Evolutionary conservation across 345 rosid genomes (phyloP), one percentile per base, ranked within the genome.

Genomic region (Punica granatum): DNA sequence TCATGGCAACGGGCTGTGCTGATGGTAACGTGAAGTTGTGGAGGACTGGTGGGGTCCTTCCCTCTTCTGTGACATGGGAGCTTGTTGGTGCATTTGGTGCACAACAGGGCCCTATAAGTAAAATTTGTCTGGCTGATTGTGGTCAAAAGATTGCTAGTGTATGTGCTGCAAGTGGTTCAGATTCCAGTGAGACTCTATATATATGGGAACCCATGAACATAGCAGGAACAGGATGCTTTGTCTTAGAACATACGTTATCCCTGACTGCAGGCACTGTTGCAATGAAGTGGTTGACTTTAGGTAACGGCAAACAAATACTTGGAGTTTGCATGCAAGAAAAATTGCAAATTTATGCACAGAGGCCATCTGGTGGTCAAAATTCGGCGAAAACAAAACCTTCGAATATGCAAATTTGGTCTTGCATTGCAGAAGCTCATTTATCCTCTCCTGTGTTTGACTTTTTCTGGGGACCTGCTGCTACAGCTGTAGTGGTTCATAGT

Each of bases 21-120:
- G 91, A 87, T 84, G 97, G 98, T 60, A 78, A 81, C 79, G 69
- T 90, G 82, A 92, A 87, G 75, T 76, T 90, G 72, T 92, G 97
- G 98, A 86, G 82, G 78, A 81, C 84, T 78, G 79, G 75, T 49
- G 28, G 76, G 74, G 79, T 72, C 49, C 75, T 81, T 70, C 72
- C 78, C 67, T 66, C 79, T 71, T 39, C 41, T 28, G 34, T 36
- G 58, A 71, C 58, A 30, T 90, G 97, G 96, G 89, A 86, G 80
- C 86, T 88, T 70, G 96, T 88, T 62, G 98, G 98, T 72, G 77
- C 79, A 73, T 74, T 88, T 75, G 68, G 67, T 67, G 81, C 78
- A 58, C 85, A 83, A 77, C 80, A 76, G 75, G 84, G 84, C 59
- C 85, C 89, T 43, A 79, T 90, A 69, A 70, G 68, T 70, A 73